Evolutionary conservation across 73 alveolate genomes (phyloP).

Genomic region (Paramecium biaurelia): DNA sequence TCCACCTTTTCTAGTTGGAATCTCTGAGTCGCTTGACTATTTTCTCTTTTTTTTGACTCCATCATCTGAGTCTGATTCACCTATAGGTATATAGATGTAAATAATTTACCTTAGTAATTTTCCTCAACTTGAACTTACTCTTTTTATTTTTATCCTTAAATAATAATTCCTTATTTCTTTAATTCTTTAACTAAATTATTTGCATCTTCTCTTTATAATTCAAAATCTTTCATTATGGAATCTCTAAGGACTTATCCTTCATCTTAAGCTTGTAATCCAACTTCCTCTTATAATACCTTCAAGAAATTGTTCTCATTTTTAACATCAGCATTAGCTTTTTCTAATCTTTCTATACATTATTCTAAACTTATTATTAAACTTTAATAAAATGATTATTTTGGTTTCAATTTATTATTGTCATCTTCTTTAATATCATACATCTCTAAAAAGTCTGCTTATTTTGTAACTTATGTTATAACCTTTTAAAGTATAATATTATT

Average conservation of each 20-base stretch:
- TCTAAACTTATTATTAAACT: not conserved
- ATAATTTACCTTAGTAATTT: not conserved
- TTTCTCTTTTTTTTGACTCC: not conserved
- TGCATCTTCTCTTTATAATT: not conserved
- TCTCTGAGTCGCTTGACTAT: not conserved
- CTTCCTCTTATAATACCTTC: not conserved
- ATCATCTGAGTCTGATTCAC: conserved; percentile 12
- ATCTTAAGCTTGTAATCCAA: not conserved
- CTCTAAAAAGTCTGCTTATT: not conserved
- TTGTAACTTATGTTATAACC: not conserved
- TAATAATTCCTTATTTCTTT: not conserved
- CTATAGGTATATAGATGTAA: not conserved
- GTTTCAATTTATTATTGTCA: not conserved
- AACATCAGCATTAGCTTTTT: conserved; percentile 16
- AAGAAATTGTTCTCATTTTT: not conserved
- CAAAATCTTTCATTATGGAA: not conserved
- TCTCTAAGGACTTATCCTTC: not conserved
- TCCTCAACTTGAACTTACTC: not conserved
- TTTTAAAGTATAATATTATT: not conserved
- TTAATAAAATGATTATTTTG: not conserved
- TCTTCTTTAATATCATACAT: conserved; percentile 28
- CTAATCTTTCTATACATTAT: conserved; percentile 6
- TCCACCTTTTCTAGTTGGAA: not conserved
- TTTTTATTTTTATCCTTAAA: conserved; percentile 3
- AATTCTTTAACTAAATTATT: not conserved